Evolutionary conservation across 2,329 filamentous ascomycete species (phyloP), one percentile per base, ranked within the genome.

Genomic region (Chaetomium strumarium): DNA sequence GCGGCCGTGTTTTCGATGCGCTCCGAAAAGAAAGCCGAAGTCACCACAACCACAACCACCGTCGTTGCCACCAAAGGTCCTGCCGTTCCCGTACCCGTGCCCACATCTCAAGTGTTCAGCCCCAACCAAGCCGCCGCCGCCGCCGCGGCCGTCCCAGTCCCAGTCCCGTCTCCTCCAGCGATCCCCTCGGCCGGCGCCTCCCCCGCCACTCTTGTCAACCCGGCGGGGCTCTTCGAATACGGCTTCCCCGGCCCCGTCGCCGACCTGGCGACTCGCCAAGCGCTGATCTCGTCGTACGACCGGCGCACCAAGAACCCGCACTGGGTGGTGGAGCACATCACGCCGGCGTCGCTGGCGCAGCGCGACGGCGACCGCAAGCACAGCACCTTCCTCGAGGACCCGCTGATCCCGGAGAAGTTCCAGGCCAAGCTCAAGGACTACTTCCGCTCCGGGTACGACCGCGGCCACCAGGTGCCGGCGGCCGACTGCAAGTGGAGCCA

Each of bases 301-400:
- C 89, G 93, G 29, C 85, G 89, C 56, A 86, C 84, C 40, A 84
- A 91, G 66, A 99, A 99, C 72, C 93, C 93, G 30, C 80, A 88
- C 68, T 99, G 92, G 92, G 93, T 91, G 9, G 85, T 86, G 58
- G 93, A 99, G 75, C 93, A 99, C 76, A 96, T 99, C 70, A 99
- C 93, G 0, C 84, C 90, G 1, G 81, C 83, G 34, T 97, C 92
- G 0, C 80, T 99, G 13, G 78, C 85, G 3, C 68, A 76, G 47
- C 83, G 83, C 58, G 83, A 86, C 56, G 93, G 82, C 61, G 91
- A 97, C 73, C 85, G 93, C 65, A 88, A 89, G 69, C 77, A 92
- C 77, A 90, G 84, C 68, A 72, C 73, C 56, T 99, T 99, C 69
- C 70, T 84, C 60, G 92, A 99, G 72, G 93, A 99, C 70, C 68